phyloP scores from a whole-genome alignment of 164 flowering plant genomes.

The Cinnamomum micranthum region DNA sequence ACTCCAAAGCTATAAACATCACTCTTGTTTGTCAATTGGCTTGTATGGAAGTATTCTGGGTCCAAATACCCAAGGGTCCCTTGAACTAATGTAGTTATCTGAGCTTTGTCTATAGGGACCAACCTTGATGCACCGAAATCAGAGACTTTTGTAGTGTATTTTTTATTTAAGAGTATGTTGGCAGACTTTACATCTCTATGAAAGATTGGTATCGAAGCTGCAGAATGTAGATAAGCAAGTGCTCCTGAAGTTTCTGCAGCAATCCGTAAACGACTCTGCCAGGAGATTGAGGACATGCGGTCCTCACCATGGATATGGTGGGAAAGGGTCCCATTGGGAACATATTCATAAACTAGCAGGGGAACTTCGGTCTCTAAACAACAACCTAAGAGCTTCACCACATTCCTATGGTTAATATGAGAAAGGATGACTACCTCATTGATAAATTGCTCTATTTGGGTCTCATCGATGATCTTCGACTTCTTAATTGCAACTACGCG shows the following conservation, averaged over 20 bases:
- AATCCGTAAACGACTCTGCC: background rate
- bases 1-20: slow-evolving; percentile 12
- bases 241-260: slow-evolving; percentile 14
- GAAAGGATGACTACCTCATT: slow-evolving; percentile 20
- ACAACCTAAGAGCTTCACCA: slow-evolving; percentile 22
- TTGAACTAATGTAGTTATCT: slow-evolving; percentile 12
- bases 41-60: slow-evolving; percentile 31
- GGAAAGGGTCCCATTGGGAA: slow-evolving; percentile 11
- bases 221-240: slow-evolving; percentile 14
- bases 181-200: slow-evolving; percentile 12
- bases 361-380: slow-evolving; percentile 18
- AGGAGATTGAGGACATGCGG: background rate
- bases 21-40: slow-evolving; percentile 30
- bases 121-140: slow-evolving; percentile 9
- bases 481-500: slow-evolving; percentile 17
- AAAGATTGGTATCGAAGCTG: slow-evolving; percentile 12
- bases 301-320: slow-evolving; percentile 6
- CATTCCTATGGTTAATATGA: slow-evolving; percentile 16
- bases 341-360: slow-evolving; percentile 13
- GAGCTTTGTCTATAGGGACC: slow-evolving; percentile 1
- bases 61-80: slow-evolving; percentile 43
- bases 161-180: slow-evolving; percentile 6
- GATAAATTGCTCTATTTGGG: slow-evolving; percentile 17
- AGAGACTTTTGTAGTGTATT: slow-evolving; percentile 1
- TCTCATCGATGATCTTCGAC: slow-evolving; percentile 11